Conservation (phyloP, 805 yeast genomes). For the Lipomyces sp. region DNA sequence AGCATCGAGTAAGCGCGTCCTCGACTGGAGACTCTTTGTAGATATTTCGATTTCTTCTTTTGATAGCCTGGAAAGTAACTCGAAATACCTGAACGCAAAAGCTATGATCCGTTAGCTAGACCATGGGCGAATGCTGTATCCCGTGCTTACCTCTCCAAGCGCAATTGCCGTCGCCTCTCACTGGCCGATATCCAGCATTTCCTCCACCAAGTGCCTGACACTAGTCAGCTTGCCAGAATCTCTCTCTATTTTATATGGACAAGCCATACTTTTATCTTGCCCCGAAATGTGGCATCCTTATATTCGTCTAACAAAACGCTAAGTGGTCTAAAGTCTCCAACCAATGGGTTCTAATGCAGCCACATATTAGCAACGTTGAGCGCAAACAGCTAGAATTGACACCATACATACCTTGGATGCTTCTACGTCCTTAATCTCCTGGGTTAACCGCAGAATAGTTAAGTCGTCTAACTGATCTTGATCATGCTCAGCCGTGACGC, state of each 20-base stretch:
- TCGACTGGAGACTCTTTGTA: conserved; percentile 7
- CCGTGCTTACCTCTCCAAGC: conserved; percentile 37
- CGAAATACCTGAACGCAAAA: conserved; percentile 36
- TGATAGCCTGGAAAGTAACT: conserved; percentile 11
- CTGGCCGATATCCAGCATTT: conserved; percentile 29
- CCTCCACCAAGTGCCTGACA: conserved; percentile 28
- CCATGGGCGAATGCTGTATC: neutral
- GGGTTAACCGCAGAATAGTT: conserved; percentile 37
- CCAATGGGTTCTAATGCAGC: conserved; percentile 27
- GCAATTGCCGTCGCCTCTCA: conserved; percentile 41
- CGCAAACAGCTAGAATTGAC: no score
- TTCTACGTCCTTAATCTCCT: conserved; percentile 36
- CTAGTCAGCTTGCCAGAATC: neutral
- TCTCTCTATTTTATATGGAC: neutral
- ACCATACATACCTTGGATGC: conserved; percentile 29
- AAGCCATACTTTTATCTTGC: conserved; percentile 28
- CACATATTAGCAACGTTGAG: no score
- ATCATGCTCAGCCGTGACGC: conserved; percentile 13
- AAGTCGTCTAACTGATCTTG: conserved; percentile 36
- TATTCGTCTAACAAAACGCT: conserved; percentile 30
- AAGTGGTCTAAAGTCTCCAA: conserved; percentile 30
- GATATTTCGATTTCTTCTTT: conserved; percentile 17
- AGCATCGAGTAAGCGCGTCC: conserved; percentile 24
- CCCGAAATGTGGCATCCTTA: conserved; percentile 29
- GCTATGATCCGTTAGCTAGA: conserved; percentile 18